Evolutionary conservation across 176 grass and related monocot species (phyloP), one percentile per base, ranked within the genome.

Genomic region (Alloteropsis semialata): DNA sequence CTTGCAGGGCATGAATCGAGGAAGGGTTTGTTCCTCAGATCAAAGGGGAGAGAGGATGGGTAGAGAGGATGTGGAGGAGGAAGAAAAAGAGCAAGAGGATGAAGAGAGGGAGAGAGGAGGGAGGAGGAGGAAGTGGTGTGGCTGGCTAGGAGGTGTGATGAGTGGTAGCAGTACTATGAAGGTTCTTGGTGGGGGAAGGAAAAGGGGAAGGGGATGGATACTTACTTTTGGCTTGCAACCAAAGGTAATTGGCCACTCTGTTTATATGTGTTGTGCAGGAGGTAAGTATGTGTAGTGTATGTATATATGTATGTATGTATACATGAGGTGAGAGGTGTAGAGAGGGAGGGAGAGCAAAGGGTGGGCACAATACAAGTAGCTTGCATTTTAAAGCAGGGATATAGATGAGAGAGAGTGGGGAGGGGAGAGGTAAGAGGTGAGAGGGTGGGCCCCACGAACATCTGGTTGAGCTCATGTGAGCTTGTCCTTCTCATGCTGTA

Each of bases 391-490:
- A 90, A 74, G n/a, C n/a, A n/a, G 84, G 84, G 38, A 10, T 11
- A 8, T 73, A 54, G 46, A 67, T 64, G 74, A 29, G 80, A 9
- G 65, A 65, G 49, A 33, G 19, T n/a, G 4, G 22, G 13, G 45
- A 16, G 42, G 6, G 11, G 10, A 10, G 59, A 18, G 32, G 38
- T 27, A n/a, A 8, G 28, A 54, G 21, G 42, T 18, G 79, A 63
- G 67, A 13, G 74, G 1, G 46, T 86, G 84, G 83, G 73, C 0
- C 48, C 84, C 80, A 80, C 54, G 75, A 82, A 89, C 82, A 83
- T 89, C 73, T 82, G 82, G 83, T 86, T 86, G 86, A 88, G 86
- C 86, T 89, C 90, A 89, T 92, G 86, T 86, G 83, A 92, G 75
- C 74, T 61, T 80, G 90, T 92, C 86, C 82, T 92, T 83, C 10